phyloP scores from a whole-genome alignment of 1,284 basidiomycete species.

The Takashimella koratensis region DNA sequence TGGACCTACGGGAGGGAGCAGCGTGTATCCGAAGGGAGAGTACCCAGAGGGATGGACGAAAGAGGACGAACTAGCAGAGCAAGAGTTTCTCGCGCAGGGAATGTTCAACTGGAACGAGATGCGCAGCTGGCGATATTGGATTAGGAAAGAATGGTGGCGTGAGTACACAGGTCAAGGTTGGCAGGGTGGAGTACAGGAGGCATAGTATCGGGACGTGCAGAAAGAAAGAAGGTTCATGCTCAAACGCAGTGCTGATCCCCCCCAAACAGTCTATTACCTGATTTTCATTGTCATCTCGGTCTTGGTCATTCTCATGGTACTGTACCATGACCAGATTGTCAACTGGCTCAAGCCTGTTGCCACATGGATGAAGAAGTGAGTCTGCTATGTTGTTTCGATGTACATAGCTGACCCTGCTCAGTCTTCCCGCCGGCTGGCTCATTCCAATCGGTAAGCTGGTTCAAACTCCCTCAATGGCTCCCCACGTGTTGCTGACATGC shows the following conservation, averaged over 20 bases:
- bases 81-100: conserved; percentile 44
- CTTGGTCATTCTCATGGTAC: conserved; percentile 58
- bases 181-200: neutral
- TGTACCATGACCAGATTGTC: conserved; percentile 66
- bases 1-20: neutral
- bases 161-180: conserved; percentile 40
- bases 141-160: conserved; percentile 56
- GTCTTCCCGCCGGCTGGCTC: conserved; percentile 62
- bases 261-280: conserved; percentile 54
- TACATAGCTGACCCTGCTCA: conserved; percentile 14
- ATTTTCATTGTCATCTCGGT: conserved; percentile 46
- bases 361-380: conserved; percentile 61
- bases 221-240: too few relatives aligned
- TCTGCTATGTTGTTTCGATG: conserved; percentile 3
- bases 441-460: conserved; percentile 64
- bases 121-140: conserved; percentile 53
- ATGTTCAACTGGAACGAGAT: conserved; percentile 54
- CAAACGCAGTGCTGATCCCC: too few relatives aligned
- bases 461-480: conserved; percentile 74
- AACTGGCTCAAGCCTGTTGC: conserved; percentile 62
- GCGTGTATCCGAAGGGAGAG: conserved; percentile 6
- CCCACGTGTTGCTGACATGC: conserved; percentile 64
- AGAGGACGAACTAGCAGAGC: conserved; percentile 44
- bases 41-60: conserved; percentile 37
- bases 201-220: neutral